Evolutionary conservation across 768 basidiomycete species (phyloP), one percentile per base, ranked within the genome.

Genomic region (Lentinus tigrinus): DNA sequence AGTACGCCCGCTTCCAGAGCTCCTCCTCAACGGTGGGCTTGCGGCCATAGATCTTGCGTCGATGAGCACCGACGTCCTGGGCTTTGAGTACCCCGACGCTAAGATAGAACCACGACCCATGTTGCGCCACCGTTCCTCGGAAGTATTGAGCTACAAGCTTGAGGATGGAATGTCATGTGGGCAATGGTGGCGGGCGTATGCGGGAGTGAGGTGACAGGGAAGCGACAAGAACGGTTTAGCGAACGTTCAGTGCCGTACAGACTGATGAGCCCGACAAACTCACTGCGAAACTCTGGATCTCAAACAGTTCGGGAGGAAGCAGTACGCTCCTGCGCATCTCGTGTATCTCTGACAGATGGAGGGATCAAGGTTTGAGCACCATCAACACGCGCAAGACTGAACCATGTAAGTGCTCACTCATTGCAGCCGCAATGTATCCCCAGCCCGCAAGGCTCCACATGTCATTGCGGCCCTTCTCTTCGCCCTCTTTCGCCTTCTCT

Each of bases 381-480:
- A 31, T 36, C 7, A 28, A 6, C 23, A 42, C 31, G 13, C 7
- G 34, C 21, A 19, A 11, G 14, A 31, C n/a, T n/a, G n/a, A n/a
- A n/a, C 8, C 31, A 36, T n/a, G 7, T 26, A 16, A 31, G 39
- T 17, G 66, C 77, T 50, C 54, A 85, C 85, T 80, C 52, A 80
- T 72, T n/a, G 81, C 81, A 3, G 77, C 72, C 48, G 79, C 77
- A 52, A 87, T 84, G 65, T 83, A 92, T 60, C 73, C 75, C 78
- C 81, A 82, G 11, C 87, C 88, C 16, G 85, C 81, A 19, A 74
- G 74, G 49, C 76, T 76, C 81, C 84, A 84, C 57, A 79, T 74
- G 21, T 65, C 56, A 13, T 71, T 46, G 21, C 24, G 21, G n/a
- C 24, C 73, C 31, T 72, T 75, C 21, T 72, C 74, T n/a, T 65